Evolutionary conservation across 345 rosid genomes (phyloP).

Genomic region (Microcos paniculata): DNA sequence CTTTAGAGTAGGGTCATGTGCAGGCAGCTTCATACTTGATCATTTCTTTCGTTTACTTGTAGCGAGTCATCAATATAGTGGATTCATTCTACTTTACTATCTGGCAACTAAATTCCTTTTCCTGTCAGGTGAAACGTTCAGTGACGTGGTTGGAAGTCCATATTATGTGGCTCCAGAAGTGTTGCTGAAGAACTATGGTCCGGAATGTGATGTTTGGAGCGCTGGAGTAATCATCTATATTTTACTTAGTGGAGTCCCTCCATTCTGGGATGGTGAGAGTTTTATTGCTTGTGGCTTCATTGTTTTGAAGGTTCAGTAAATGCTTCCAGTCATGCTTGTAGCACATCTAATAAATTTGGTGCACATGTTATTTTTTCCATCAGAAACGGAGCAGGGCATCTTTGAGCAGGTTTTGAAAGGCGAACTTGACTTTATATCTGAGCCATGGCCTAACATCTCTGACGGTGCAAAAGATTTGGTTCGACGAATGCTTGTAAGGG

Average conservation of each 20-base stretch:
- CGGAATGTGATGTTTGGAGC: conserved; percentile 96
- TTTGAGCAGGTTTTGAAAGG: conserved; percentile 95
- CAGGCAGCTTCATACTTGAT: background rate
- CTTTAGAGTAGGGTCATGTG: conserved; percentile 5
- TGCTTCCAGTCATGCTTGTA: conserved; percentile 13
- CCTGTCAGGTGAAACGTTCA: conserved; percentile 69
- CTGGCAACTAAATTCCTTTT: conserved; percentile 9
- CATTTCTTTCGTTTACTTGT: background rate
- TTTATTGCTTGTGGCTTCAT: background rate
- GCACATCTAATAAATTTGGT: conserved; percentile 21
- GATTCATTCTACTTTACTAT: background rate
- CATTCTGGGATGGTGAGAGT: conserved; percentile 93
- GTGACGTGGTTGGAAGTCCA: conserved; percentile 94
- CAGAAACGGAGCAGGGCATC: conserved; percentile 97
- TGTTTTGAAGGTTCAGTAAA: background rate
- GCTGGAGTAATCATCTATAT: conserved; percentile 95
- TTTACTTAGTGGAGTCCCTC: conserved; percentile 88
- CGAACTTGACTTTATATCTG: conserved; percentile 85
- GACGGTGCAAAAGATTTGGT: conserved; percentile 84
- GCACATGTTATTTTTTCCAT: conserved; percentile 19
- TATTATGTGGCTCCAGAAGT: conserved; percentile 99
- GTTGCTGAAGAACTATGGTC: conserved; percentile 77
- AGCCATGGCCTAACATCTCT: conserved; percentile 96
- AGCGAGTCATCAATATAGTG: conserved; percentile 3
- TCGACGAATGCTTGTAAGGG: conserved; percentile 78